Base-by-base conservation (phyloP, 2,329 filamentous ascomycete genomes). In the Blastomyces parvus region DNA sequence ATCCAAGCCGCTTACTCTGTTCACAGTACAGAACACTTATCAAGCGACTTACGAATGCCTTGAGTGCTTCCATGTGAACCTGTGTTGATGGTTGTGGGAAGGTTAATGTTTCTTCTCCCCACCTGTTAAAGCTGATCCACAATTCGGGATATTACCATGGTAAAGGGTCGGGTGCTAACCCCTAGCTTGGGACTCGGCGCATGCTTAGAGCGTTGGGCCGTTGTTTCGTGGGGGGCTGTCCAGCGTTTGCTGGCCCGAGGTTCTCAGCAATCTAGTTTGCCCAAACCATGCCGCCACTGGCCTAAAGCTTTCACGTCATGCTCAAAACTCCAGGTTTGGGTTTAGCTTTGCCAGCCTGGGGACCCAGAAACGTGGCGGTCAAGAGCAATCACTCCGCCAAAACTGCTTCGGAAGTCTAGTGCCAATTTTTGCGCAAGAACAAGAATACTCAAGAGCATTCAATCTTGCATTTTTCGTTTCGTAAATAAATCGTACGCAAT, bases 141-240 rank as follows among this genome's bases (percentile, higher is more conserved):
- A 59, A 17, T 44, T 44, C 56, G 38, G 56, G 56, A 59, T 44
- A 59, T 59, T 44, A 59, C 56, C 55, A 58, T 58, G 55, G 55
- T 58, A 58, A 42, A 42, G 55, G 55, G 36, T 58, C 55, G 55
- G 55, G 55, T 58, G 55, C 55, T 58, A 58, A n/a, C 1, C n/a
- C 22, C 13, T 40, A 59, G 36, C 44, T 30, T 59, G 13, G 38
- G 14, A 33, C 27, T 44, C 25, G 56, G 17, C 53, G 53, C 33
- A 22, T 8, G 19, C 19, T 13, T 36, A 7, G 7, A 36, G 27
- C 52, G 19, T 55, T 55, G 50, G 11, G 19, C 52, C 52, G 52
- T 55, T 42, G 38, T 58, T 42, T 42, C 22, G n/a, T 30, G 11
- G 56, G 5, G 36, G 9, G 33, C 38, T 27, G n/a, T 27, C n/a